phyloP scores from a whole-genome alignment of 805 yeast genomes.

The Schwanniomyces occidentalis region DNA sequence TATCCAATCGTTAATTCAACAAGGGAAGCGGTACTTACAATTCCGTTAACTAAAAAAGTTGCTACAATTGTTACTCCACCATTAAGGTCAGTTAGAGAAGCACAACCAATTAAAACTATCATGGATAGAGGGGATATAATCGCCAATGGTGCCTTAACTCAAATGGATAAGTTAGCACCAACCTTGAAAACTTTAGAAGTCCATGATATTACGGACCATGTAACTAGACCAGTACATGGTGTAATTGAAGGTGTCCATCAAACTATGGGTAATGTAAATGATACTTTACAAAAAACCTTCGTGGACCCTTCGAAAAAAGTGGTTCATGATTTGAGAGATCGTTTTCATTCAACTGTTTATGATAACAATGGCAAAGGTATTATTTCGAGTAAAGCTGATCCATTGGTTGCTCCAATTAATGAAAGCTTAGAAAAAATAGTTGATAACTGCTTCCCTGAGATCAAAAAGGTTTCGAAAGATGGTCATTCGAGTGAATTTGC shows the following conservation, averaged over 20 bases:
- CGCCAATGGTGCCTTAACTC: conserved; percentile 51
- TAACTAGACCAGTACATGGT: conserved; percentile 54
- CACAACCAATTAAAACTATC: conserved; percentile 43
- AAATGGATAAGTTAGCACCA: conserved; percentile 63
- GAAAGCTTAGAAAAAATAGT: conserved; percentile 48
- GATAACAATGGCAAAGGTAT: conserved; percentile 64
- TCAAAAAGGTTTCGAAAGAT: conserved; percentile 40
- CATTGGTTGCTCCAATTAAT: conserved; percentile 63
- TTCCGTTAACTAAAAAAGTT: conserved; percentile 38
- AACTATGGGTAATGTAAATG: conserved; percentile 7
- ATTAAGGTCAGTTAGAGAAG: conserved; percentile 17
- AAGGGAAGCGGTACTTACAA: conserved; percentile 26
- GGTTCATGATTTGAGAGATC: conserved; percentile 47
- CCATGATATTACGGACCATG: conserved; percentile 47
- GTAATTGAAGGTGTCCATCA: conserved; percentile 16
- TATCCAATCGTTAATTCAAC: conserved; percentile 52
- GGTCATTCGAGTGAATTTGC: conserved; percentile 57
- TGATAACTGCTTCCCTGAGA: conserved; percentile 45
- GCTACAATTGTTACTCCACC: conserved; percentile 33
- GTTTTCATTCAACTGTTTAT: conserved; percentile 51
- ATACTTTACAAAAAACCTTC: conserved; percentile 17
- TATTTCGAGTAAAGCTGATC: conserved; percentile 62
- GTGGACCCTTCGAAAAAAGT: conserved; percentile 52
- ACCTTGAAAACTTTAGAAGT: conserved; percentile 54
- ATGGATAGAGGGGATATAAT: conserved; percentile 53